phyloP scores from a whole-genome alignment of 306 rosid species.

The Comarum palustre region DNA sequence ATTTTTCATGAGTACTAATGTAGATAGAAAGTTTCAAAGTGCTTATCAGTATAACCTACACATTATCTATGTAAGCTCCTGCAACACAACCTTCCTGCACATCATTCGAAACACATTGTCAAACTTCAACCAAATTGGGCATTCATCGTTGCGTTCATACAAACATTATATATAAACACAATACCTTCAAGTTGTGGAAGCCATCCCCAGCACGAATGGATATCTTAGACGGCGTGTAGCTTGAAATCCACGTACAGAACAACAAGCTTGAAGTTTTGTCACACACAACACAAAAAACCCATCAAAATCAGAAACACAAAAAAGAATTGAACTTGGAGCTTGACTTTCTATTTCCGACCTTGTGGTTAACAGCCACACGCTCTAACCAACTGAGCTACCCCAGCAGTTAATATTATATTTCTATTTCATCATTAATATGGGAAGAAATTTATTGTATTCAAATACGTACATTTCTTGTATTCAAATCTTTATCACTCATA shows the following conservation, averaged over 20 bases:
- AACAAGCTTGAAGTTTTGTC: slow-evolving; percentile 48
- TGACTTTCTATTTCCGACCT: slow-evolving; percentile 56
- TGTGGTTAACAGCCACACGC: slow-evolving; percentile 29
- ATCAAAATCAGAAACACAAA: background rate
- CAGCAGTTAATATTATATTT: background rate
- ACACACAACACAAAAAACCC: background rate
- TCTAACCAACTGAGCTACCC: slow-evolving; percentile 26
- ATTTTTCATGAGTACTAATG: background rate
- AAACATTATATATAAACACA: background rate
- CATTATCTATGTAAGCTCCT: background rate
- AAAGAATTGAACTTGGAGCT: slow-evolving; percentile 46
- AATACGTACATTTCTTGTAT: too few species aligned
- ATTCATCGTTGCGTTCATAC: too few species aligned
- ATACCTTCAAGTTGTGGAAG: slow-evolving; percentile 85
- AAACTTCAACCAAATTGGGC: slow-evolving; percentile 14
- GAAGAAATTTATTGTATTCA: too few species aligned
- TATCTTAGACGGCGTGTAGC: slow-evolving; percentile 80
- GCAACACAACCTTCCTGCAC: background rate
- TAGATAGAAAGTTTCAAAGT: background rate
- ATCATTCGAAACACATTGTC: slow-evolving; percentile 18
- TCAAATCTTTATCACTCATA: too few species aligned
- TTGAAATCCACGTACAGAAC: slow-evolving; percentile 86
- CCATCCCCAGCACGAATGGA: slow-evolving; percentile 90
- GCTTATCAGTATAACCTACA: background rate
- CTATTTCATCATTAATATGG: too few species aligned